Base-by-base conservation (phyloP, 208 protist species). In the Acanthamoeba polyphaga region DNA sequence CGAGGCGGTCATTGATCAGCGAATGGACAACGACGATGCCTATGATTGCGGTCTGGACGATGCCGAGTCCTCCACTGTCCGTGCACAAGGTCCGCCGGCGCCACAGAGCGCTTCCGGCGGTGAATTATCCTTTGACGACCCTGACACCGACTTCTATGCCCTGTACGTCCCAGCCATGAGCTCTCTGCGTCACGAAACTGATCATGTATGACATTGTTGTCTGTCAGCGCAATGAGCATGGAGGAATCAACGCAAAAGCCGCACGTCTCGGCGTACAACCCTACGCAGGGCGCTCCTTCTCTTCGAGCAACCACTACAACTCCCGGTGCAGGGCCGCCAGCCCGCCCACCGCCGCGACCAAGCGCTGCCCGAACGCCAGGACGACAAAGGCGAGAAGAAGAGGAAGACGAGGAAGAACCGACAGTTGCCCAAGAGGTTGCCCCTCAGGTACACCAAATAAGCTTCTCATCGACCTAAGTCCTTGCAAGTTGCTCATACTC, bases 401-500 rank as follows among this genome's bases (percentile, higher is more conserved):
- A 87, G 9, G 78, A 87, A 38, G 78, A 87, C 34, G 78, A 58
- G 13, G 38, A 87, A 87, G 78, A 74, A 74, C n/a, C 7, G 22
- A 3, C 60, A 12, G 24, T 12, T 66, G 60, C 10, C 0, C 38
- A 0, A 68, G 22, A 92, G 24, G 17, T 6, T 3, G 12, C 12
- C 12, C 66, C 27, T 9, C 66, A 32, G 66, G 29, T 38, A 70
- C 62, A 1, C 0, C 62, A 15, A 38, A 74, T 13, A 51, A 51
- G 49, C 49, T 9, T 10, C 49, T 51, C 43, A 62, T 7, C 12
- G 22, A 13, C 1, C 13, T 60, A 6, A 17, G 12, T 27, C 1
- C 17, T 2, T 24, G 13, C 22, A 3, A 27, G 22, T 24, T 62
- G 17, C 13, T 62, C 5, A 62, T 2, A 24, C 58, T 74, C 27